These are phyloP conservation scores for Corymbia calophylla DNA, from an alignment of 441 rosid genomes.

Conservation along the genomic window DNA sequence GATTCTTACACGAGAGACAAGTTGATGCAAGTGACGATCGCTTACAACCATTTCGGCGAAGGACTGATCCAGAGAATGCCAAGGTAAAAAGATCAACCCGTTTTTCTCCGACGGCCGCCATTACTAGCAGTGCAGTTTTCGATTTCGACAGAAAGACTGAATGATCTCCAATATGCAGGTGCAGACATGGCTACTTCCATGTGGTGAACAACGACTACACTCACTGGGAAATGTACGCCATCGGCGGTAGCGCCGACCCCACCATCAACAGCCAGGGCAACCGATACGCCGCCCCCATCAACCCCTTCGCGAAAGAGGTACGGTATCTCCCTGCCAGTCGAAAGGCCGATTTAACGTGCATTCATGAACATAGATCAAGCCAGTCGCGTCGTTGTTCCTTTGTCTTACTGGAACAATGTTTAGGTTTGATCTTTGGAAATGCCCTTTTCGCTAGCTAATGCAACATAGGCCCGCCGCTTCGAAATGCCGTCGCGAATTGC, in stretches of 20 bases:
- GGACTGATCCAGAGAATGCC: conserved; percentile 99
- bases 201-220: conserved; percentile 98
- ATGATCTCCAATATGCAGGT: conserved; percentile 34
- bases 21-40: conserved; percentile 92
- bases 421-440: not conserved
- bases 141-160: not conserved
- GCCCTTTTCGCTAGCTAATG: not conserved
- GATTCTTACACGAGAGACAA: conserved; percentile 82
- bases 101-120: not conserved
- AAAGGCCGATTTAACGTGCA: not conserved
- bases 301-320: conserved; percentile 87
- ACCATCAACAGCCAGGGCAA: conserved; percentile 98
- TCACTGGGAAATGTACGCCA: conserved; percentile 99
- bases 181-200: conserved; percentile 95
- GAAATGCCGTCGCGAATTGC: not conserved
- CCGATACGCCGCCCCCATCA: conserved; percentile 70
- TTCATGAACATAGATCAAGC: not conserved
- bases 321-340: not conserved
- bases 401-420: not conserved
- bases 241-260: conserved; percentile 92
- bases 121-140: not conserved
- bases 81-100: conserved; percentile 33
- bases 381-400: not conserved
- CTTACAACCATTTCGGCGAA: conserved; percentile 94
- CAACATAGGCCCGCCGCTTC: not conserved